Base-by-base conservation (phyloP, 2,329 filamentous ascomycete genomes). In the Fusarium siculi region DNA sequence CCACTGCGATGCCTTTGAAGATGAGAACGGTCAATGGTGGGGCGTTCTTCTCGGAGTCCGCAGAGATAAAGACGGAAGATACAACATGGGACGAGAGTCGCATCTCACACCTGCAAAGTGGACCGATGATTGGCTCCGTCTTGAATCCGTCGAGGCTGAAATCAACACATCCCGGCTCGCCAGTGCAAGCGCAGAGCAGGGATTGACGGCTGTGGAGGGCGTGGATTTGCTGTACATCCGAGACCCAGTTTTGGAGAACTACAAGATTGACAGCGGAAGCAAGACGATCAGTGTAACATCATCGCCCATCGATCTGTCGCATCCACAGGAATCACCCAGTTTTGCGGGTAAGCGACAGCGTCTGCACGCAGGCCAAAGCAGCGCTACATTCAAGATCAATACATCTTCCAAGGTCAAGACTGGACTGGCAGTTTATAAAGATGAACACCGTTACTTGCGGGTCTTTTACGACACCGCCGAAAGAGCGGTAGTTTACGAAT, bases 271-370 rank as follows among this genome's bases (percentile, higher is more conserved):
- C 58, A 43, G 32, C 16, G 60, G 60, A 3, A 49, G 32, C 1
- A 66, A 57, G 15, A 67, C 37, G n/a, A 58, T 68, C 16, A 43
- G 18, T n/a, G 18, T 68, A 18, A 49, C 47, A 16, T 52, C 65
- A 23, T 68, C 42, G 1, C 6, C 12, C 2, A n/a, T 54, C 18
- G 65, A 68, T 36, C 42, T 68, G 5, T 68, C 42, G 1, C 47
- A 68, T 9, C 34, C 65, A 2, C 47, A 37, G 4, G 18, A 54
- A 14, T 68, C 65, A 4, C 65, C 65, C 3, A 63, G 55, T 2
- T 68, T 68, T 14, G 42, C 68, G 7, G 65, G 65, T 11, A 68
- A 68, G 42, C 10, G 65, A 19, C 65, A 68, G n/a, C 47, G 65
- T n/a, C 19, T 68, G 1, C 65, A 54, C 4, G n/a, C 52, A 12